Percentiles rank a stretch among this genome's conserved stretches.
Evolutionary conservation across 1,284 basidiomycete genomes (phyloP).

Genomic region (Malassezia sympodialis): DNA sequence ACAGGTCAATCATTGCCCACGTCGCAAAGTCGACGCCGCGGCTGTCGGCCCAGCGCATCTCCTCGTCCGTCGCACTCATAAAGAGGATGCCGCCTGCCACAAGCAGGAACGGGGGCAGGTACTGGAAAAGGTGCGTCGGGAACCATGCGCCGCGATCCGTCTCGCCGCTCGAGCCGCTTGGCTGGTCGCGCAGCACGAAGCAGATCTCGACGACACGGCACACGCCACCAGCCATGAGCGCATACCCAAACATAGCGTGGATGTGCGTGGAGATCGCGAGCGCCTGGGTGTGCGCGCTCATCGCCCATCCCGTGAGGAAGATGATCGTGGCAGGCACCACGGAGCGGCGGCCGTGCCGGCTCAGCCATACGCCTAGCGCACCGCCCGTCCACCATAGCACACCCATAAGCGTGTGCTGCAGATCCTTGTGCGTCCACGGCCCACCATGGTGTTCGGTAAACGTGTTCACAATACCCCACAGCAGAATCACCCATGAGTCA

Average conservation of each 20-base stretch:
- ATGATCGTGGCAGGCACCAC: conserved; percentile 75
- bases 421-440: conserved; percentile 66
- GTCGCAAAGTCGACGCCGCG: conserved; percentile 41
- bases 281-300: conserved; percentile 79
- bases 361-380: conserved; percentile 71
- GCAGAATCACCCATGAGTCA: conserved; percentile 76
- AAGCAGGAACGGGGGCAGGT: conserved; percentile 39
- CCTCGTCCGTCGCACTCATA: conserved; percentile 47
- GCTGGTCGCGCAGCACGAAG: conserved; percentile 55
- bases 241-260: conserved; percentile 71
- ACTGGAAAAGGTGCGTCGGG: conserved; percentile 26
- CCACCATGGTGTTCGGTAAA: conserved; percentile 62
- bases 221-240: conserved; percentile 73
- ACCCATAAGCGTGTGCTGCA: conserved; percentile 70
- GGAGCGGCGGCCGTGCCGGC: conserved; percentile 71
- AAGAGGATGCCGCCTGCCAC: conserved; percentile 37
- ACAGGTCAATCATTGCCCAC: conserved; percentile 44
- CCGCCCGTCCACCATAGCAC: conserved; percentile 74
- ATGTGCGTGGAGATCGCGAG: conserved; percentile 59
- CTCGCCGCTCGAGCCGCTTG: conserved; percentile 25
- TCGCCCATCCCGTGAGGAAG: conserved; percentile 66
- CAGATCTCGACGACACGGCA: conserved; percentile 76
- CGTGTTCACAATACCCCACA: conserved; percentile 76
- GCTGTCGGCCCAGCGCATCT: conserved; percentile 40
- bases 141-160: conserved; percentile 9